phyloP scores from a whole-genome alignment of 2,329 filamentous ascomycete species.

The Microsporum ferrugineum region DNA sequence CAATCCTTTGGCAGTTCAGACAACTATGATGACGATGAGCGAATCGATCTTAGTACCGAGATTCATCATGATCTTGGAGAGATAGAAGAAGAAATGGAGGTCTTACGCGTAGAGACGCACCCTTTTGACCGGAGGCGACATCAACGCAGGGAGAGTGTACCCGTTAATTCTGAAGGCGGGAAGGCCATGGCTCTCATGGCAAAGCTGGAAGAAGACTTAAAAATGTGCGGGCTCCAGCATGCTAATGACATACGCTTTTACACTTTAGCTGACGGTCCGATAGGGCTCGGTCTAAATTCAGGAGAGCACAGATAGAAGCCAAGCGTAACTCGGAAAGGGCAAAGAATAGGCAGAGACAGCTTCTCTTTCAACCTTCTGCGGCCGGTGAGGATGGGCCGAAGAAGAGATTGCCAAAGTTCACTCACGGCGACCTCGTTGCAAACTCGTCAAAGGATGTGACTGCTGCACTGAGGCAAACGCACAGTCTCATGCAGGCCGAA shows the following conservation, averaged over 20 bases:
- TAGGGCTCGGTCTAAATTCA: conserved; percentile 56
- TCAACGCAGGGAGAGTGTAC: conserved; percentile 39
- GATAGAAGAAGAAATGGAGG: conserved; percentile 71
- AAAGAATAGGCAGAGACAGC: conserved; percentile 62
- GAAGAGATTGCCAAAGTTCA: conserved; percentile 37
- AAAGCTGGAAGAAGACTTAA: conserved; percentile 58
- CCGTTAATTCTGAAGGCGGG: conserved; percentile 51
- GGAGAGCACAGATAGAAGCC: conserved; percentile 68
- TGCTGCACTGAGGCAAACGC: conserved; percentile 67
- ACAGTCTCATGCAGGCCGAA: conserved; percentile 75
- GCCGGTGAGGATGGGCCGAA: conserved; percentile 27
- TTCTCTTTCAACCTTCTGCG: conserved; percentile 57
- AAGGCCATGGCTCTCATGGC: conserved; percentile 56
- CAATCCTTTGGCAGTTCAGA: conserved; percentile 51
- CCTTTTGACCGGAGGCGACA: conserved; percentile 42
- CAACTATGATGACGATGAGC: conserved; percentile 52
- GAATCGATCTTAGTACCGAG: conserved; percentile 64
- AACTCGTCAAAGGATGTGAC: conserved; percentile 76
- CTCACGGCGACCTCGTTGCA: conserved; percentile 61
- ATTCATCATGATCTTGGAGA: conserved; percentile 68
- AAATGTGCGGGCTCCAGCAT: conserved; percentile 42
- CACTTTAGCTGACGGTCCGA: conserved; percentile 22
- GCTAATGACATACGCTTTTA: conserved; percentile 12
- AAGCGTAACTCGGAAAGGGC: conserved; percentile 63
- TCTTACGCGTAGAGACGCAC: conserved; percentile 63